Evolutionary conservation across 441 rosid genomes (phyloP).

Genomic region (Iberis amara): DNA sequence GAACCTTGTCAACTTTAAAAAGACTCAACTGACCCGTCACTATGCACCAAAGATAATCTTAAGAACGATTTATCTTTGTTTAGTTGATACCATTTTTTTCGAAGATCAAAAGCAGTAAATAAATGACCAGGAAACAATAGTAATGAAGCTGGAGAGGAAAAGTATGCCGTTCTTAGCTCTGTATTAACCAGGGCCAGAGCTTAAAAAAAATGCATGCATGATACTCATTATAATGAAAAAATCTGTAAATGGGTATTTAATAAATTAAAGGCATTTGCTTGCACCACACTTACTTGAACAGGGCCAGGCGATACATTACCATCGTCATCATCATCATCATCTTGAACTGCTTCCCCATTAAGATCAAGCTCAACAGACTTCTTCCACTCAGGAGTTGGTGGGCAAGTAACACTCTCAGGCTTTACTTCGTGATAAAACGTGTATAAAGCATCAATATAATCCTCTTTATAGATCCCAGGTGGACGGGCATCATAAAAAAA

Average conservation of each 20-base stretch:
- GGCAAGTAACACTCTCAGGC: slow-evolving; percentile 69
- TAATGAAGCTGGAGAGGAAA: background rate
- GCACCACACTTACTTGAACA: slow-evolving; percentile 47
- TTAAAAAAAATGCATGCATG: background rate
- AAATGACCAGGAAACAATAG: slow-evolving; percentile 3
- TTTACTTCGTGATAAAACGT: slow-evolving; percentile 85
- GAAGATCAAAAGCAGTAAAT: slow-evolving; percentile 10
- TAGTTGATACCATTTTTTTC: slow-evolving; percentile 6
- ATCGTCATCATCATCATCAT: slow-evolving; percentile 87
- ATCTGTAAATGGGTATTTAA: background rate
- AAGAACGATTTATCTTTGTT: slow-evolving; percentile 1
- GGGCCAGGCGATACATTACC: slow-evolving; percentile 42
- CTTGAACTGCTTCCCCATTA: slow-evolving; percentile 95
- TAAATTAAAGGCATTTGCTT: background rate
- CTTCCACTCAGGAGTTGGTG: slow-evolving; percentile 97
- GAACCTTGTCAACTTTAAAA: slow-evolving; percentile 7
- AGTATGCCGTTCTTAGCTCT: slow-evolving; percentile 6
- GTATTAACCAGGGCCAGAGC: slow-evolving; percentile 1
- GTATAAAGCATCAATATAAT: slow-evolving; percentile 78
- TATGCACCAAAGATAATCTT: background rate
- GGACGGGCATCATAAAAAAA: slow-evolving; percentile 84
- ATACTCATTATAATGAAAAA: slow-evolving; percentile 2
- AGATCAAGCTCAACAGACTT: slow-evolving; percentile 90
- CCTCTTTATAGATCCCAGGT: slow-evolving; percentile 96
- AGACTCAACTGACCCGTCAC: slow-evolving; percentile 9